phyloP scores from a whole-genome alignment of 371 early-diverging fungal species.

The Neoconidiobolus thromboides region DNA sequence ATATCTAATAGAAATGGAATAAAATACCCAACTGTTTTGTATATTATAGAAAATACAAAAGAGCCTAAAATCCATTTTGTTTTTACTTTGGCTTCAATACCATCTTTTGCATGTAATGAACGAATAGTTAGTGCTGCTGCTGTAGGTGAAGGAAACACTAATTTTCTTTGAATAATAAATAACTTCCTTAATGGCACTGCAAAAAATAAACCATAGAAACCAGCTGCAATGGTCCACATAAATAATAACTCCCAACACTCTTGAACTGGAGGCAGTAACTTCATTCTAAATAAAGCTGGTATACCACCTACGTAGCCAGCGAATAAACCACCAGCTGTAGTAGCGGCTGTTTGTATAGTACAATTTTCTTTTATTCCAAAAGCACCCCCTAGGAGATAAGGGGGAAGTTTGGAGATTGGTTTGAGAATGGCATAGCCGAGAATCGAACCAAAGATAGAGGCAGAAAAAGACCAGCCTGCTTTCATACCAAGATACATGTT shows the following conservation, averaged over 20 bases:
- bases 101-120: conserved; percentile 29
- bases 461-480: conserved; percentile 52
- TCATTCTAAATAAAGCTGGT: conserved; percentile 51
- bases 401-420: conserved; percentile 22
- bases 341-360: conserved; percentile 50
- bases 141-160: conserved; percentile 53
- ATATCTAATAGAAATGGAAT: conserved; percentile 29
- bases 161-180: conserved; percentile 46
- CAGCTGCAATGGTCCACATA: conserved; percentile 37
- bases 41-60: conserved; percentile 3
- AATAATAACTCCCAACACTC: conserved; percentile 22
- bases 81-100: conserved; percentile 13
- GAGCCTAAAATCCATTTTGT: conserved; percentile 10
- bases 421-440: conserved; percentile 50
- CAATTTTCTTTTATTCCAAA: conserved; percentile 57
- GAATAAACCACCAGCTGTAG: conserved; percentile 48
- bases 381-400: conserved; percentile 17
- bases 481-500: conserved; percentile 54
- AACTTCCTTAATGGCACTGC: conserved; percentile 50
- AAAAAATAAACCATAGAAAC: conserved; percentile 58
- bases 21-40: conserved; percentile 20
- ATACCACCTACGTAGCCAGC: conserved; percentile 47
- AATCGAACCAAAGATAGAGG: conserved; percentile 37
- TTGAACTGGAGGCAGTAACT: conserved; percentile 25
- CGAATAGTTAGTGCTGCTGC: conserved; percentile 47